phyloP scores from a whole-genome alignment of 768 basidiomycete species.

The Collybia nuda region DNA sequence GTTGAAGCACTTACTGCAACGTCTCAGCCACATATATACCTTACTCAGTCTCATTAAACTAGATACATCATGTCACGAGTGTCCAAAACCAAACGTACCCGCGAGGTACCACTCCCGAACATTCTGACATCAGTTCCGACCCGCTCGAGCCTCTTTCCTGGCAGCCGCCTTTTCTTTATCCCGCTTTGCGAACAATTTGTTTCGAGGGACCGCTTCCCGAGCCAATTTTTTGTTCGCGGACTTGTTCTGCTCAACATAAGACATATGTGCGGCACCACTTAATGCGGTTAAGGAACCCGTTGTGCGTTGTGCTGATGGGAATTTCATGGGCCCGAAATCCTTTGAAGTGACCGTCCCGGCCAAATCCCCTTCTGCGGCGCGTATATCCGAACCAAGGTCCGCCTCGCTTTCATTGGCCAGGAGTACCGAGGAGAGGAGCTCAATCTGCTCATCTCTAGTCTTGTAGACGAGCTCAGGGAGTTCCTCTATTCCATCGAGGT shows the following conservation, averaged over 20 bases:
- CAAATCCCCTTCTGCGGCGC: slow-evolving; percentile 80
- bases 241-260: slow-evolving; percentile 90
- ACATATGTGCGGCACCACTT: slow-evolving; percentile 90
- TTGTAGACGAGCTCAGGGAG: slow-evolving; percentile 90
- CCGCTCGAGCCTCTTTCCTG: slow-evolving; percentile 40
- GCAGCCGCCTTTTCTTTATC: slow-evolving; percentile 70
- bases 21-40: not conserved
- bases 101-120: slow-evolving; percentile 14
- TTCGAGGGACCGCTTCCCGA: slow-evolving; percentile 51
- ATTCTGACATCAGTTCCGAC: slow-evolving; percentile 16
- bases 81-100: slow-evolving; percentile 3
- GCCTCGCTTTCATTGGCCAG: slow-evolving; percentile 89
- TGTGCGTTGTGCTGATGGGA: slow-evolving; percentile 72
- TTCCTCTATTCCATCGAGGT: slow-evolving; percentile 87
- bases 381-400: slow-evolving; percentile 82
- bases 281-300: slow-evolving; percentile 81
- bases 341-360: slow-evolving; percentile 86
- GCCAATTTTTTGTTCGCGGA: slow-evolving; percentile 83
- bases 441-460: slow-evolving; percentile 91
- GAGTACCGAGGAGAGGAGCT: slow-evolving; percentile 90
- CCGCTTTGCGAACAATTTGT: slow-evolving; percentile 82
- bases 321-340: slow-evolving; percentile 77
- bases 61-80: slow-evolving; percentile 5
- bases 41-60: slow-evolving; percentile 1
- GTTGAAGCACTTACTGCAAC: too few species aligned